A percentile compares a stretch with the other conserved stretches of the same genome.
These are phyloP conservation scores for Dispira simplex DNA, from an alignment of 192 early-diverging fungal genomes.

Conservation along the genomic window DNA sequence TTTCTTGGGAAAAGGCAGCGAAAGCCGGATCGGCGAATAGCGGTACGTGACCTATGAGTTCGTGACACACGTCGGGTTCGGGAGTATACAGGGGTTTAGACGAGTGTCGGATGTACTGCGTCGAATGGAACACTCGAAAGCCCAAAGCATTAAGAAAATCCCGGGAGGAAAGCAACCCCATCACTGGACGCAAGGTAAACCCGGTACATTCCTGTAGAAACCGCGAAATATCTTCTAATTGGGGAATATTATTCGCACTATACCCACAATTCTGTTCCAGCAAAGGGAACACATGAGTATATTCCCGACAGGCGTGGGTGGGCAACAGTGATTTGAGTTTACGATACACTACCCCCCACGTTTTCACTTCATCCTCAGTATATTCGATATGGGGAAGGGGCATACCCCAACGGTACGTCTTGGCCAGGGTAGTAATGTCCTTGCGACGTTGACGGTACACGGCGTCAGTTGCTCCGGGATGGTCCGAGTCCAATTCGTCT, in stretches of 20 bases:
- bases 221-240: slow-evolving; percentile 72
- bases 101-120: slow-evolving; percentile 94
- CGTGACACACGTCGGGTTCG: slow-evolving; percentile 92
- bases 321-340: slow-evolving; percentile 60
- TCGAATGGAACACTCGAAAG: slow-evolving; percentile 94
- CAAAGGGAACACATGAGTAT: slow-evolving; percentile 76
- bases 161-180: slow-evolving; percentile 79
- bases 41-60: slow-evolving; percentile 81
- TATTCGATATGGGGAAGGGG: slow-evolving; percentile 71
- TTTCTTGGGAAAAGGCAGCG: slow-evolving; percentile 88
- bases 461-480: slow-evolving; percentile 82
- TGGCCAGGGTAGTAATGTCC: slow-evolving; percentile 74
- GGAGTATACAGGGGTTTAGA: slow-evolving; percentile 86
- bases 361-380: slow-evolving; percentile 56
- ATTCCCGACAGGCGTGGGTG: slow-evolving; percentile 84
- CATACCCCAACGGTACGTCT: slow-evolving; percentile 57
- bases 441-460: slow-evolving; percentile 68
- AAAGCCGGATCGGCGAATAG: slow-evolving; percentile 75
- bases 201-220: slow-evolving; percentile 91
- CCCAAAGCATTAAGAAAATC: slow-evolving; percentile 95
- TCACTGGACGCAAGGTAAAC: slow-evolving; percentile 86
- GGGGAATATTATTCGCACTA: slow-evolving; percentile 70
- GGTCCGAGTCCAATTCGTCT: slow-evolving; percentile 74
- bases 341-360: slow-evolving; percentile 73
- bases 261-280: slow-evolving; percentile 86